phyloP scores from a whole-genome alignment of 164 flowering plant species.

The Chimonanthus praecox region DNA sequence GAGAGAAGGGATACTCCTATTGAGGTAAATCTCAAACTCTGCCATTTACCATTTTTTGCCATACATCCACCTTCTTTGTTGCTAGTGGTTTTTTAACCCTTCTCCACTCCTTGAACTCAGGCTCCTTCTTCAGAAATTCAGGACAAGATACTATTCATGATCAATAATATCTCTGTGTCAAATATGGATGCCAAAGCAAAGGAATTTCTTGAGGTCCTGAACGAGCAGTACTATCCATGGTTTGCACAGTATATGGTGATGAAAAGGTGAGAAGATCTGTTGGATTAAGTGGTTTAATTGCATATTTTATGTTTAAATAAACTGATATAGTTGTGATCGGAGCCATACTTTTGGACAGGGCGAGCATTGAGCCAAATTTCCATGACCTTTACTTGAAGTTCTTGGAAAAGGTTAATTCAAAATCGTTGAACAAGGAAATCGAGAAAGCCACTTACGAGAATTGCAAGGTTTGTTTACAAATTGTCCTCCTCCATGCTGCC shows the following conservation, averaged over 20 bases:
- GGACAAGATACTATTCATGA: conserved; percentile 86
- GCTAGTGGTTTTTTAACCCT: conserved; percentile 3
- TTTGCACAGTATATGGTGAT: conserved; percentile 98
- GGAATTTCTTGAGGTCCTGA: conserved; percentile 71
- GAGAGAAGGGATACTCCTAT: conserved; percentile 83
- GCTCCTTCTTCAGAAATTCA: conserved; percentile 79
- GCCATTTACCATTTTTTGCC: neutral
- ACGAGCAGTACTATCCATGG: conserved; percentile 84
- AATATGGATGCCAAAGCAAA: conserved; percentile 83
- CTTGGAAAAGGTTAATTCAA: conserved; percentile 77
- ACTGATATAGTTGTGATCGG: neutral
- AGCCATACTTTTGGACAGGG: conserved; percentile 40
- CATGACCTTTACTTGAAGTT: conserved; percentile 98
- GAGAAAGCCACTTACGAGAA: conserved; percentile 86
- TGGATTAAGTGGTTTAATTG: too few relatives aligned
- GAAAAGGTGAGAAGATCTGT: conserved; percentile 60
- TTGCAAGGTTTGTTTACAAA: conserved; percentile 67
- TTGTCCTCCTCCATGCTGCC: neutral
- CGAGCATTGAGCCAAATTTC: conserved; percentile 95
- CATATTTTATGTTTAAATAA: too few relatives aligned
- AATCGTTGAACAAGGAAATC: conserved; percentile 66
- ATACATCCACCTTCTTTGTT: neutral
- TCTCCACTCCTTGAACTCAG: conserved; percentile 27
- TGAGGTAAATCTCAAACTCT: conserved; percentile 49
- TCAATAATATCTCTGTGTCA: conserved; percentile 72